Base-by-base conservation (phyloP, 2,329 filamentous ascomycete genomes). In the Diaporthe vexans region DNA sequence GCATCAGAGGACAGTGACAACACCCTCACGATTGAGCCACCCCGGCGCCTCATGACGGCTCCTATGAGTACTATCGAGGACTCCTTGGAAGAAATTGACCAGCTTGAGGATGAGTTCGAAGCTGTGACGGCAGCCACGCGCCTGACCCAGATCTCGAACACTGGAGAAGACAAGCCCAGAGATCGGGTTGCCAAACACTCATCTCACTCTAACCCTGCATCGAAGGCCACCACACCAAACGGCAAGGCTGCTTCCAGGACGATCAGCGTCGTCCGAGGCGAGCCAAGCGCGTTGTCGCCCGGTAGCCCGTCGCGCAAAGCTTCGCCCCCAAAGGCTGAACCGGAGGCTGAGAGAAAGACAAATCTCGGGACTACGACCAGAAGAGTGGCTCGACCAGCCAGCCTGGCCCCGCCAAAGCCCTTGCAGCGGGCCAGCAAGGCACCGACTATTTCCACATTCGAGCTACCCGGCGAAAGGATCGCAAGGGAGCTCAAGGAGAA, bases 401-500 rank as follows among this genome's bases (percentile, higher is more conserved):
- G 84, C 75, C 83, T 88, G 26, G 81, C 86, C 8, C 84, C 84
- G 9, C 85, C 86, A 4, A 90, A 87, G 77, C 81, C 85, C 26
- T 79, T 84, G 8, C 80, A 82, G 29, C 92, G 87, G 79, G 90
- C 90, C 11, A 84, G 83, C 51, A 92, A 90, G 78, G 83, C 86
- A 21, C 84, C 84, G 4, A 92, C 90, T 0, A 81, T 87, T 11
- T 81, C 91, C 2, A 87, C 85, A 0, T 93, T 92, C 79, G 90
- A 92, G 80, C 86, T 93, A 17, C 90, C 91, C 0, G 91, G 91
- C 13, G 91, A 93, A 58, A 89, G 89, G 51, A 86, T 92, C 13
- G 88, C 90, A 54, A 86, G 88, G 19, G 86, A 87, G 19, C 80
- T 91, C 73, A 91, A 87, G 79, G 89, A 91, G 79, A 86, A 91